Percentiles rank a stretch among this genome's conserved stretches.
These are phyloP conservation scores for Nothomitra cinnamomea DNA, from an alignment of 2,329 filamentous ascomycete genomes.

Conservation along the genomic window DNA sequence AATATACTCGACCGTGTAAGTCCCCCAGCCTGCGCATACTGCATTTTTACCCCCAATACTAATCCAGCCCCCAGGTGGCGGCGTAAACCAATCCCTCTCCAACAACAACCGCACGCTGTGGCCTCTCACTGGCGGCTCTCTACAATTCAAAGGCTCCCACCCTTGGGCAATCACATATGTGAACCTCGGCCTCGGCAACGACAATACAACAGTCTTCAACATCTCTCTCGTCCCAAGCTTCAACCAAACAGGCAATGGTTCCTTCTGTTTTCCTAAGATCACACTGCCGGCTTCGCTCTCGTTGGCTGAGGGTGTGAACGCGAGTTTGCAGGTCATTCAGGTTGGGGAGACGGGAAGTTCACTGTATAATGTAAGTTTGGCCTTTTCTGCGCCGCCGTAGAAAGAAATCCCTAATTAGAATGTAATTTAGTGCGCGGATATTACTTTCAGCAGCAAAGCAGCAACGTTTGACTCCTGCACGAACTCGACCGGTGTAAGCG, in stretches of 20 bases:
- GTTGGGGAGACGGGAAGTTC: constrained; percentile 17
- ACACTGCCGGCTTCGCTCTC: constrained; percentile 16
- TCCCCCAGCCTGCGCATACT: background rate
- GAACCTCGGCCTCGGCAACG: constrained; percentile 26
- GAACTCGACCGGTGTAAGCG: no score
- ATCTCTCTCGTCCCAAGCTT: constrained; percentile 25
- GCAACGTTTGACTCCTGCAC: no score
- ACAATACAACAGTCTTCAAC: constrained; percentile 26
- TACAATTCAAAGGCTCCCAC: constrained; percentile 25
- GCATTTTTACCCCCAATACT: background rate
- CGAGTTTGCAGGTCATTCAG: constrained; percentile 29
- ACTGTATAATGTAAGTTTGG: constrained; percentile 28
- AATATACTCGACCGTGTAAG: constrained; percentile 25
- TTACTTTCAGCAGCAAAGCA: constrained; percentile 42
- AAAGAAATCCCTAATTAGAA: background rate
- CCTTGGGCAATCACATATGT: constrained; percentile 28
- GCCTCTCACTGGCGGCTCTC: constrained; percentile 27
- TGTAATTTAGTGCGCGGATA: constrained; percentile 48
- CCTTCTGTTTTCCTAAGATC: constrained; percentile 27
- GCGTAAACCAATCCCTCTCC: constrained; percentile 25
- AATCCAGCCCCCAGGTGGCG: constrained; percentile 28
- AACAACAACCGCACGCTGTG: constrained; percentile 29
- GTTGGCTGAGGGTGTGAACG: constrained; percentile 23
- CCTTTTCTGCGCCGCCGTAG: no score
- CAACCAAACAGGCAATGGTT: constrained; percentile 30